Evolutionary conservation across 352 stramenopile genomes (phyloP), one percentile per base, ranked within the genome.

Genomic region (Peronospora farinosa): DNA sequence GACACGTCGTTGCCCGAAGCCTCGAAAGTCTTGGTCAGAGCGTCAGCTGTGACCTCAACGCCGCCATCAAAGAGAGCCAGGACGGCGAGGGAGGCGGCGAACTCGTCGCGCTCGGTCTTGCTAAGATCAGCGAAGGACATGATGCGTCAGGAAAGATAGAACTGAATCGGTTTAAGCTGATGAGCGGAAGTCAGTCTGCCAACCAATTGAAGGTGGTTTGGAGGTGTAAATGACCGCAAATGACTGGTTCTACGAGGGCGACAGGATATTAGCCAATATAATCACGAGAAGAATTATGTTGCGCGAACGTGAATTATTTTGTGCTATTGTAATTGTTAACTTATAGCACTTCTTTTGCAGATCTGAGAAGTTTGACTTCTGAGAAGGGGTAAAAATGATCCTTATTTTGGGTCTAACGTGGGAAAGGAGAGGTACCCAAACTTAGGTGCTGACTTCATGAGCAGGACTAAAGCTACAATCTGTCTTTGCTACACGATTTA

Each of bases 111-210:
- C 62, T 92, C 77, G 69, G 60, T 74, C 56, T 73, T 76, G 69
- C 67, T 86, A 43, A 92, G 67, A 55, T 89, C 76, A 66, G 78
- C 78, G 78, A 92, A 88, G 62, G 75, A 81, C 78, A 89, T 92
- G 75, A 65, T 84, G 67, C 60, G 57, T 60, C 60, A 72, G 69
- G 74, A 67, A 73, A 72, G 69, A 68, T 60, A 68, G 63, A 81
- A 81, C 79, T 91, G 79, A 91, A 84, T 91, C 79, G 74, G 64
- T 82, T 91, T 88, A 91, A 91, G 79, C 79, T 82, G 55, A 57
- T 54, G 60, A 74, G 67, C 67, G 46, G 75, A 89, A 78, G 70
- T 84, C 78, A 88, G 77, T 84, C 76, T 78, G 66, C 31, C 59
- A 57, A 53, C 50, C 41, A 46, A 60, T 46, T 30, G 9, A 27